Evolutionary conservation across 805 yeast species (phyloP).

Genomic region (Tetrapisispora nanseiensis): DNA sequence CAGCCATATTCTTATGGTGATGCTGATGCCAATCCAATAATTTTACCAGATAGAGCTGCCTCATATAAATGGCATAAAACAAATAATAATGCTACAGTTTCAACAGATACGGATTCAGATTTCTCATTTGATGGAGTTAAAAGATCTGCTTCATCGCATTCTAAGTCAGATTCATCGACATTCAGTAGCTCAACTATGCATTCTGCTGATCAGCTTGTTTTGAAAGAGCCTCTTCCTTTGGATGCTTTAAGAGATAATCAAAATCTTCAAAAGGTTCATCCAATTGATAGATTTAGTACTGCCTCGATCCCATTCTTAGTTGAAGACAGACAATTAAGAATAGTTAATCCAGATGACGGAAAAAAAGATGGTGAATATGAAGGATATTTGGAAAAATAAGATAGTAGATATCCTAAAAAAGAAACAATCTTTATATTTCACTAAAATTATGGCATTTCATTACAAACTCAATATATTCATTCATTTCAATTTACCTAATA

Average conservation of each 20-base stretch:
- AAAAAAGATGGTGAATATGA: conserved; percentile 3
- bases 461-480: not conserved
- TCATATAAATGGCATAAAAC: conserved; percentile 9
- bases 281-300: conserved; percentile 42
- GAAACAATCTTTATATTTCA: not conserved
- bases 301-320: conserved; percentile 43
- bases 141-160: not conserved
- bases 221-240: conserved; percentile 3
- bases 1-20: conserved; percentile 31
- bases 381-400: not conserved
- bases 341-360: conserved; percentile 38
- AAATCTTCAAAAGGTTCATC: conserved; percentile 23
- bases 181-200: not conserved
- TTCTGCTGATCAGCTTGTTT: not conserved
- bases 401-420: not conserved
- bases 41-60: conserved; percentile 13
- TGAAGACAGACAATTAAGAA: conserved; percentile 37
- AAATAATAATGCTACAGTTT: conserved; percentile 6
- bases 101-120: conserved; percentile 3
- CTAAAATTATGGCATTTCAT: not conserved
- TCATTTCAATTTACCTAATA: not conserved
- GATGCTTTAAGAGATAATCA: conserved; percentile 15
- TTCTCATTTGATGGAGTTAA: not conserved
- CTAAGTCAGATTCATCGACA: not conserved
- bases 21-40: conserved; percentile 21